phyloP scores from a whole-genome alignment of 1,139 yeast genomes.

The Suhomyces bolitotheri region DNA sequence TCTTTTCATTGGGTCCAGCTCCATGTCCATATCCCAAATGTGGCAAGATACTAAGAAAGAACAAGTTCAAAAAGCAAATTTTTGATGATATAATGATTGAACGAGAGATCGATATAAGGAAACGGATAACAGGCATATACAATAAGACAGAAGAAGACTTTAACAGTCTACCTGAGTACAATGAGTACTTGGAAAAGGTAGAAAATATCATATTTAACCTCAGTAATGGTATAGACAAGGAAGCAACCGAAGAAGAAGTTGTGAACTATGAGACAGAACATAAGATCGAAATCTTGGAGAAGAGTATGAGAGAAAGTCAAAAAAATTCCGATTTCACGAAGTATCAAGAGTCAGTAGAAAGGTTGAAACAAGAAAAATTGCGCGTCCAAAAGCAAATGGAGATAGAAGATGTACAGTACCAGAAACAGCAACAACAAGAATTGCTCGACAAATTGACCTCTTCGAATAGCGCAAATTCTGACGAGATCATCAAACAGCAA shows the following conservation, averaged over 20 bases:
- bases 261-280: conserved; percentile 74
- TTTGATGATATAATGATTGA: conserved; percentile 91
- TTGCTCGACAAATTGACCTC: conserved; percentile 68
- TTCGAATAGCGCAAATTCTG: conserved; percentile 50
- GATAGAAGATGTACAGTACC: conserved; percentile 60
- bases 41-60: conserved; percentile 81
- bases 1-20: conserved; percentile 92
- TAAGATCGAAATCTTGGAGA: conserved; percentile 69
- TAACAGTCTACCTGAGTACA: conserved; percentile 55
- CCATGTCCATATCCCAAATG: conserved; percentile 95
- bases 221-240: conserved; percentile 67
- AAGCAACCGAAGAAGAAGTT: conserved; percentile 68
- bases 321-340: conserved; percentile 64
- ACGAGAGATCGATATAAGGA: conserved; percentile 86
- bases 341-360: conserved; percentile 57
- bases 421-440: conserved; percentile 64
- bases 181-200: conserved; percentile 77
- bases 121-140: conserved; percentile 72
- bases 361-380: conserved; percentile 59
- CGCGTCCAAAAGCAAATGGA: conserved; percentile 68
- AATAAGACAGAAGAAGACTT: conserved; percentile 83
- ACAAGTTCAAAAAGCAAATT: conserved; percentile 85
- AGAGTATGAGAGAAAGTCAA: conserved; percentile 62
- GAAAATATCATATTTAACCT: conserved; percentile 81
- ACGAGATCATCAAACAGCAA: conserved; percentile 50